Base-by-base conservation (phyloP, 257 asterid species). In the Anisodus acutangulus region DNA sequence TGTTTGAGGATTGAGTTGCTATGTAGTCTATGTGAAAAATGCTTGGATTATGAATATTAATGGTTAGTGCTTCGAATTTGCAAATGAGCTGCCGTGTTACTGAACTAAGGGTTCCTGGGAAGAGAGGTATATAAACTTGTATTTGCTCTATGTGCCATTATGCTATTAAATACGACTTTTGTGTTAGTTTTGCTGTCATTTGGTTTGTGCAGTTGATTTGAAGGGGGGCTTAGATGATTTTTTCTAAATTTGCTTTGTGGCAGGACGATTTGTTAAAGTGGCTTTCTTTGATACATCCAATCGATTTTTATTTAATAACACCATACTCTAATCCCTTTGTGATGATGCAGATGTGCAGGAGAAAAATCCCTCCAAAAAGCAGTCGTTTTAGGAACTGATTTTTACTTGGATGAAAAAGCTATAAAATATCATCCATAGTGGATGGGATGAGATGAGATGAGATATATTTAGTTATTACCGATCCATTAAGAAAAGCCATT, bases 1-100 rank as follows among this genome's bases (percentile, higher is more conserved):
- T 43, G 67, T 31, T 35, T 49, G 54, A 19, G 78, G 59, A 51
- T 81, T 81, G 58, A 8, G 59, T 81, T 41, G 64, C 19, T 67
- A 22, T 12, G 78, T 47, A 41, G 22, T 26, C 9, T 8, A 12
- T 47, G 64, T 53, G 63, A 31, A 78, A 31, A 78, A 31, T 26
- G 82, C 64, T 78, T 53, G 82, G 82, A 31, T 53, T 58, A 53
- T 12, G 47, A 31, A 78, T 78, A 26, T 31, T 19, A 1, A 5
- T 76, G 81, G 47, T 53, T 26, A n/a, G 49, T 31, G 8, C 43
- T 31, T 78, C 9, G 9, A 53, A 54, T 78, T 78, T 53, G 81
- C 47, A 26, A 22, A 8, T 78, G 49, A 3, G 51, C 22, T 49
- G 22, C 26, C 39, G 47, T 9, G 47, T 49, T 22, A 51, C 22